phyloP scores from a whole-genome alignment of 164 flowering plant species.

The Taxillus chinensis region DNA sequence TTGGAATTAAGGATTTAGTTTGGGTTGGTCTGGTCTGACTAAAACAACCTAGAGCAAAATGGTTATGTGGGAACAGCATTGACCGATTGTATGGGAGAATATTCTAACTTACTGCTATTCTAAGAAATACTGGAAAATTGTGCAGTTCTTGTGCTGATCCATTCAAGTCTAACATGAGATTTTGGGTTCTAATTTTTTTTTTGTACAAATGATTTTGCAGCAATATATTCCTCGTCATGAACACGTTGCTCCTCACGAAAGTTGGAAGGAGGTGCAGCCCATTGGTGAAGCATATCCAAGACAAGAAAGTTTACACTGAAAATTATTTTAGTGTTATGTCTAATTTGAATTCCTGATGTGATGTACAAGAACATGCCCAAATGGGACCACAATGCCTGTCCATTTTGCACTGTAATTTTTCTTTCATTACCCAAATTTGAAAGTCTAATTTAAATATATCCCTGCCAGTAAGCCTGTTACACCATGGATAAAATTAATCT shows the following conservation, averaged over 20 bases:
- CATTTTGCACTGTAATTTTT: conserved; percentile 10
- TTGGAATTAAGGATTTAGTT: too few relatives aligned
- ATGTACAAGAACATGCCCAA: conserved; percentile 13
- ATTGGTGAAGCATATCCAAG: conserved; percentile 28
- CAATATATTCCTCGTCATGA: conserved; percentile 57
- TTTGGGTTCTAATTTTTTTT: background rate
- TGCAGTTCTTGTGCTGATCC: too few relatives aligned
- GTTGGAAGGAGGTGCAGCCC: conserved; percentile 66
- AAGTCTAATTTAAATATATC: conserved; percentile 6
- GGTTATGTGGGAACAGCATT: too few relatives aligned
- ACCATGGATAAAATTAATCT: too few relatives aligned
- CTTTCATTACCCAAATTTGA: conserved; percentile 4
- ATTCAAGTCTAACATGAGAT: too few relatives aligned
- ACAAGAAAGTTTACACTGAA: conserved; percentile 22
- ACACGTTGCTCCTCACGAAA: conserved; percentile 64
- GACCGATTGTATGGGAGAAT: too few relatives aligned
- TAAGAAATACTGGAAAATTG: too few relatives aligned
- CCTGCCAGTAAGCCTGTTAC: background rate
- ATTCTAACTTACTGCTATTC: too few relatives aligned
- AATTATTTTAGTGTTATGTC: conserved; percentile 1
- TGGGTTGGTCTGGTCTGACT: too few relatives aligned
- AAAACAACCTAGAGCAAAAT: too few relatives aligned
- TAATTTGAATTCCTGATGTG: conserved; percentile 8
- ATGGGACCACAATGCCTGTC: conserved; percentile 14
- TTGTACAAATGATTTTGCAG: conserved; percentile 28